Evolutionary conservation across 805 yeast genomes (phyloP), one percentile per base, ranked within the genome.

Genomic region (Wickerhamomyces strasburgensis): DNA sequence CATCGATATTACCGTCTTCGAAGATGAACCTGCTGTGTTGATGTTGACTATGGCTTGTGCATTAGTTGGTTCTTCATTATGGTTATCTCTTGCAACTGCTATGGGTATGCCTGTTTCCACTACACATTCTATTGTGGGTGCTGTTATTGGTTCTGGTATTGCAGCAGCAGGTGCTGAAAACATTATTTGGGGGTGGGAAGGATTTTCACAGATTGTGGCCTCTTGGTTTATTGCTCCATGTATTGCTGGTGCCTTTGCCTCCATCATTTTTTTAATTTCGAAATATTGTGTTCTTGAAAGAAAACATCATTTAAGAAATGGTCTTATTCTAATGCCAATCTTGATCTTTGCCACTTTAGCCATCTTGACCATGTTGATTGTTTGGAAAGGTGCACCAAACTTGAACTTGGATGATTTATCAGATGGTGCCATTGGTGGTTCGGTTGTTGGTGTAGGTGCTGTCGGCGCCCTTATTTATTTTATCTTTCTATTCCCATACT

Each of bases 101-200:
- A 60, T 80, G 23, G 84, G 85, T 44, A 70, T 78, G 73, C 89
- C 89, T n/a, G 88, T 81, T 29, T 82, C 89, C 14, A 80, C 89
- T 14, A 82, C 90, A 9, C 89, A 83, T 53, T 78, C 87, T 8
- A 80, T 83, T 46, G 81, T 82, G 34, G 89, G 89, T 51, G 88
- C 77, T 29, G 70, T 79, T 28, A 78, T 81, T 41, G 90, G 90
- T 47, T 72, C 83, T 7, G 81, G 85, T 43, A 72, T 83, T 49
- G 90, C 88, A 29, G 77, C 87, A 27, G 73, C 69, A 47, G 87
- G 87, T 40, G 76, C 74, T 30, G 53, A 61, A 6, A 67, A 75
- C 43, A 72, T 82, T 36, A 62, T 56, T 37, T 83, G 90, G 90
- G 88, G 87, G 19, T 83, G 89, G 90, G 35, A 48, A 13, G 87